phyloP scores from a whole-genome alignment of 2,329 filamentous ascomycete species.

The Penicillium sp. region DNA sequence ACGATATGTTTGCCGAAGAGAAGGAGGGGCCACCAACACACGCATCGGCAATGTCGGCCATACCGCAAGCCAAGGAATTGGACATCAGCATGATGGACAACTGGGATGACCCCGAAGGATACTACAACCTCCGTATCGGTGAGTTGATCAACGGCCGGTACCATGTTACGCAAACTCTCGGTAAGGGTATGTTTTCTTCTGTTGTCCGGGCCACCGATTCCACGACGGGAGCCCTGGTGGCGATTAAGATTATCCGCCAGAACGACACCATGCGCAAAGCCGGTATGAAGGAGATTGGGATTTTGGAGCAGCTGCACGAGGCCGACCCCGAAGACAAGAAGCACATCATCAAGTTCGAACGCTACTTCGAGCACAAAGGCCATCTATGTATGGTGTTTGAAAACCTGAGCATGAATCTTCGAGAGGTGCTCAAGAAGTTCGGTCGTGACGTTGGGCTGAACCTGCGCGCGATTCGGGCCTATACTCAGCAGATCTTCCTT shows the following conservation, averaged over 20 bases:
- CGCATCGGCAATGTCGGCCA: conserved; percentile 51
- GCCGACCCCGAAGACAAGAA: conserved; percentile 87
- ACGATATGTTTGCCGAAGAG: conserved; percentile 90
- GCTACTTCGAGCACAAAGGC: conserved; percentile 88
- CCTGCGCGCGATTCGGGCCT: conserved; percentile 79
- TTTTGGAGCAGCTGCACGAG: conserved; percentile 81
- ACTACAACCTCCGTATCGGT: conserved; percentile 91
- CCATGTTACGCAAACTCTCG: conserved; percentile 81
- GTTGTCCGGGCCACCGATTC: conserved; percentile 87
- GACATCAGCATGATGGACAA: conserved; percentile 83
- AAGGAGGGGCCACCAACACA: conserved; percentile 48
- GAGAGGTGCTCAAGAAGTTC: conserved; percentile 93
- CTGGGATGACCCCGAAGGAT: conserved; percentile 90
- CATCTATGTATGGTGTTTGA: conserved; percentile 98
- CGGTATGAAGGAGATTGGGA: conserved; percentile 90
- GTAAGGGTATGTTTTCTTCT: conserved; percentile 94
- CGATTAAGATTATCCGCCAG: conserved; percentile 96
- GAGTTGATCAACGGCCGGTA: conserved; percentile 89
- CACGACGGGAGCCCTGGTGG: conserved; percentile 73
- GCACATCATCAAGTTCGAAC: conserved; percentile 84
- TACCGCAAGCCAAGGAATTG: conserved; percentile 58
- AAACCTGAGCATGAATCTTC: conserved; percentile 85
- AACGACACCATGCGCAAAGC: conserved; percentile 91
- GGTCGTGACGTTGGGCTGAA: conserved; percentile 93
- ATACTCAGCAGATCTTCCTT: conserved; percentile 92